Percentiles rank a stretch among this genome's conserved stretches.
These are phyloP conservation scores for Pichia scutulata DNA, from an alignment of 805 yeast species.

Conservation along the genomic window DNA sequence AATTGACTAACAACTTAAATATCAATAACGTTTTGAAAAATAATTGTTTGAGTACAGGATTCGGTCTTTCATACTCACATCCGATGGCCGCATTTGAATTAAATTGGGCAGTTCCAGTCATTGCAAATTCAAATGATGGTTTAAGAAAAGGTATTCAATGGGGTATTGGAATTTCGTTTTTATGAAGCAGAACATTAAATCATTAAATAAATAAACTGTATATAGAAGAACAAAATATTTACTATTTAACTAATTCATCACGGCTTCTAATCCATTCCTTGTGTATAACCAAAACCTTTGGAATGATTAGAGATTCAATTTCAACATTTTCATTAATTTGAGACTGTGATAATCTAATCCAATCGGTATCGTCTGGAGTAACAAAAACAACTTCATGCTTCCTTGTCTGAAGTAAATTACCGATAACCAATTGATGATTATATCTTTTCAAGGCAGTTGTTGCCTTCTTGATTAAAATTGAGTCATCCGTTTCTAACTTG, in stretches of 20 bases:
- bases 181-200: constrained; percentile 25
- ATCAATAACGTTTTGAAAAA: constrained; percentile 6
- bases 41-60: constrained; percentile 31
- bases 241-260: constrained; percentile 20
- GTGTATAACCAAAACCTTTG: constrained; percentile 64
- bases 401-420: constrained; percentile 83
- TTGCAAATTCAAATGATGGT: constrained; percentile 37
- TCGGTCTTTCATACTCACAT: constrained; percentile 46
- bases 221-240: background rate
- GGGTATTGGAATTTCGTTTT: constrained; percentile 52
- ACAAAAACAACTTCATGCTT: constrained; percentile 86
- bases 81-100: constrained; percentile 54
- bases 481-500: constrained; percentile 82
- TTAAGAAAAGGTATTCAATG: constrained; percentile 48
- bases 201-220: background rate
- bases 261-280: constrained; percentile 45
- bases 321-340: constrained; percentile 38
- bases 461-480: constrained; percentile 67
- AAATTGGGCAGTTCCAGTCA: constrained; percentile 45
- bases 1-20: constrained; percentile 24
- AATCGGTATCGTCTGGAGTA: constrained; percentile 35
- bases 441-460: constrained; percentile 73
- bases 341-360: constrained; percentile 44
- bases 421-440: constrained; percentile 90
- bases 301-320: constrained; percentile 76